Base-by-base conservation (phyloP, 2,329 filamentous ascomycete species). In the Epichloe elymi region DNA sequence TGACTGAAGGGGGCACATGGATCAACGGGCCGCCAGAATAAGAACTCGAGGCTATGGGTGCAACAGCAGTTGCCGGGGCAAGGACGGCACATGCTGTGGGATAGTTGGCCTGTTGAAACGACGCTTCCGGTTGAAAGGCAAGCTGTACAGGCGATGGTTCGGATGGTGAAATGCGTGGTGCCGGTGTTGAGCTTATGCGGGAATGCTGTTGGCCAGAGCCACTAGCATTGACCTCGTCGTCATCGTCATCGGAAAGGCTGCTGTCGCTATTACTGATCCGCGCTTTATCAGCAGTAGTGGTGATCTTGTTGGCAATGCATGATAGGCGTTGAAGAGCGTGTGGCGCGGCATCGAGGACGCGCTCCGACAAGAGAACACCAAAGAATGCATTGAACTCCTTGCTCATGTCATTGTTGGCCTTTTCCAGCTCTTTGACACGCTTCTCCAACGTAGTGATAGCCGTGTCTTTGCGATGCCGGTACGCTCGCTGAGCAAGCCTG, bases 391-490 rank as follows among this genome's bases (percentile, higher is more conserved):
- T 70, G 58, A 94, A 89, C 0, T 80, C 77, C 48, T 75, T 80
- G 66, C 79, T 83, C 82, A 94, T 88, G 58, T 85, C 78, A 51
- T 85, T 77, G 54, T 90, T 84, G 20, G 77, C 79, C 14, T 75
- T 73, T 53, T 83, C 78, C n/a, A 94, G 75, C 23, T 79, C 74
- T 50, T 81, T 71, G 26, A 91, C 86, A 54, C 83, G 76, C 50
- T 79, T 75, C 61, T 88, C 83, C 11, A 95, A 73, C 1, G 79
- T 80, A 30, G 80, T 76, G 51, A 95, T 91, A 5, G 86, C 85
- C 20, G 78, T 83, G 62, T 95, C 89, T 67, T 95, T 95, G 48
- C 89, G 82, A 60, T 85, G 80, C 15, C 89, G 80, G 62, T 95
- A 95, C 1, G 88, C 88, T 57, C 88, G 75, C 65, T 95, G 89